Evolutionary conservation across 2,329 filamentous ascomycete species (phyloP).

Genomic region (Colletotrichum camelliae): DNA sequence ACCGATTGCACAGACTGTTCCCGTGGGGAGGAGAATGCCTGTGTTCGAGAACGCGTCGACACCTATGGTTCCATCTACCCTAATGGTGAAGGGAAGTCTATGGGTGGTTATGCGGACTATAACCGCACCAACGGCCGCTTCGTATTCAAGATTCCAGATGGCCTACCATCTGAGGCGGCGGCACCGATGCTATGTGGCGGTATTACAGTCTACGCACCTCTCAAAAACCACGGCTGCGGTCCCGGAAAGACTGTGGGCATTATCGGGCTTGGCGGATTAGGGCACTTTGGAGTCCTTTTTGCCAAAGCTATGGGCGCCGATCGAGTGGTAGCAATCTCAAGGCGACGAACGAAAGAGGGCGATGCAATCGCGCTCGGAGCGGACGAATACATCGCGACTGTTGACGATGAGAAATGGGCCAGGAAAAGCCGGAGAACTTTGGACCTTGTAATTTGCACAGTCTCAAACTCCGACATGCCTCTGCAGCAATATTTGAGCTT

Average conservation of each 20-base stretch:
- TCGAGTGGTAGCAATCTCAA: slow-evolving; percentile 64
- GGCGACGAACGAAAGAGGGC: slow-evolving; percentile 54
- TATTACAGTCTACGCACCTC: slow-evolving; percentile 69
- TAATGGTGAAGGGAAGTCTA: slow-evolving; percentile 54
- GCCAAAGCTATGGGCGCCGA: slow-evolving; percentile 72
- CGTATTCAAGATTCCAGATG: slow-evolving; percentile 50
- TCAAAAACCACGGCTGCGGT: slow-evolving; percentile 67
- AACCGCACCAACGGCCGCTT: slow-evolving; percentile 48
- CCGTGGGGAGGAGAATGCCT: slow-evolving; percentile 46
- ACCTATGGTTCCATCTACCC: slow-evolving; percentile 60
- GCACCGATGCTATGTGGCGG: slow-evolving; percentile 76
- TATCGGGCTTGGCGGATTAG: slow-evolving; percentile 71
- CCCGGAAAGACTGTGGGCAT: slow-evolving; percentile 73
- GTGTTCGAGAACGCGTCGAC: slow-evolving; percentile 39
- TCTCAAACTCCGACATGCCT: slow-evolving; percentile 61
- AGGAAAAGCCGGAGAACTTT: slow-evolving; percentile 54
- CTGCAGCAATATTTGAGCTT: slow-evolving; percentile 66
- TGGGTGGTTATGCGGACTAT: slow-evolving; percentile 52
- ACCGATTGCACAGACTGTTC: slow-evolving; percentile 47
- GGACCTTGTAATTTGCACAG: slow-evolving; percentile 66
- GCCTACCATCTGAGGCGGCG: slow-evolving; percentile 42
- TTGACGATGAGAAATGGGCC: slow-evolving; percentile 60
- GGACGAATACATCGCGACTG: slow-evolving; percentile 50
- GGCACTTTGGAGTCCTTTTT: slow-evolving; percentile 72
- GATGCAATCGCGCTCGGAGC: slow-evolving; percentile 65